These are phyloP conservation scores for Boletus coccyginus DNA, from an alignment of 768 basidiomycete species.

Conservation along the genomic window DNA sequence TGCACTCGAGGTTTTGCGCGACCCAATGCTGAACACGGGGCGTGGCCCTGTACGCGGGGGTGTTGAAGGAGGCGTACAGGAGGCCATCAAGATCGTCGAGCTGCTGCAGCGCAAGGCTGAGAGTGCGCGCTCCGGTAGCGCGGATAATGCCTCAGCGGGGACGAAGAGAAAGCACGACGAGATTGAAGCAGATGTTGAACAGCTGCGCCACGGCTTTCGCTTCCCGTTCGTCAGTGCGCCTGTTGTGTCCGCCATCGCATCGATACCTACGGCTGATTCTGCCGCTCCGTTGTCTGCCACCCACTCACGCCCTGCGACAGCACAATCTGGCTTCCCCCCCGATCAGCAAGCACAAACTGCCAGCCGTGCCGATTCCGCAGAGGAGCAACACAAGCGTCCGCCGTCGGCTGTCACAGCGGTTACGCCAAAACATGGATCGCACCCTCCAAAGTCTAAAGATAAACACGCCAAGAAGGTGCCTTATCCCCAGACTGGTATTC, in stretches of 20 bases:
- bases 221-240: conserved; percentile 42
- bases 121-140: conserved; percentile 19
- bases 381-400: conserved; percentile 15
- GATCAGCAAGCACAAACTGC: neutral
- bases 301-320: neutral
- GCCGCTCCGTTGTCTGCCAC: neutral
- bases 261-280: neutral
- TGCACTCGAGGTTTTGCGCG: conserved; percentile 44
- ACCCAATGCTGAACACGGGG: conserved; percentile 32
- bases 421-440: conserved; percentile 12
- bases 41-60: conserved; percentile 33
- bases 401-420: conserved; percentile 3
- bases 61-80: conserved; percentile 33
- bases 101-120: conserved; percentile 41
- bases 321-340: neutral
- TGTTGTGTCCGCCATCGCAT: conserved; percentile 20
- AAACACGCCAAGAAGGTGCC: conserved; percentile 41
- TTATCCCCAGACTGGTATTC: conserved; percentile 47
- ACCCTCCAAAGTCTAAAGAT: conserved; percentile 34
- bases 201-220: conserved; percentile 34
- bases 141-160: conserved; percentile 24
- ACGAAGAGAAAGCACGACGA: conserved; percentile 45
- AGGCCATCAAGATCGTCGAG: conserved; percentile 40
- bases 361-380: conserved; percentile 3
- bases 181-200: conserved; percentile 34